phyloP scores from a whole-genome alignment of 129 eudicot genomes.

The Helichrysum umbraculigerum region DNA sequence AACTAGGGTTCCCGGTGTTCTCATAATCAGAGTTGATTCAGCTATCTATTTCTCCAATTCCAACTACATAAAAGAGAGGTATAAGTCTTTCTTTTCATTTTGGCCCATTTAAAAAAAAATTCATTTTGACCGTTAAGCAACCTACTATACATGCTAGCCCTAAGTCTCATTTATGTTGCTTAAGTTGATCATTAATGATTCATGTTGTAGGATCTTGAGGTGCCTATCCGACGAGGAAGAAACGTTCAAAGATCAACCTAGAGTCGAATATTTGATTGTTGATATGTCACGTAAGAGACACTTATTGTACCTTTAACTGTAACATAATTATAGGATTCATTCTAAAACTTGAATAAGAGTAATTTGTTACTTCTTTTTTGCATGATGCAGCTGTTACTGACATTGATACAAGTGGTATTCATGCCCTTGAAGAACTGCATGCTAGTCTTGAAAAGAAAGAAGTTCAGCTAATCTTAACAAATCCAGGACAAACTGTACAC shows the following conservation, averaged over 20 bases:
- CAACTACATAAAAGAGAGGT: conserved; percentile 74
- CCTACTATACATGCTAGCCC: not conserved
- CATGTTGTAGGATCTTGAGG: conserved; percentile 61
- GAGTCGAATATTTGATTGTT: conserved; percentile 52
- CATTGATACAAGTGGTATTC: conserved; percentile 91
- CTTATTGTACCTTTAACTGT: not conserved
- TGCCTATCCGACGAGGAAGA: conserved; percentile 80
- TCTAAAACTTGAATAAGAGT: not conserved
- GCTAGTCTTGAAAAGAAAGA: conserved; percentile 53
- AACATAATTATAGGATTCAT: not conserved
- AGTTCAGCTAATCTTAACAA: conserved; percentile 69
- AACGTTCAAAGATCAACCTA: conserved; percentile 38
- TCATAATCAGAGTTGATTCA: conserved; percentile 67
- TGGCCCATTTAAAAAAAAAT: not conserved
- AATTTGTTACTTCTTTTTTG: not conserved
- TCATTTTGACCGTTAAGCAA: not conserved
- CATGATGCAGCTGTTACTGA: conserved; percentile 84
- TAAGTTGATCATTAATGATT: not conserved
- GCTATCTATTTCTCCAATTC: conserved; percentile 77
- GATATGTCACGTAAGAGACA: conserved; percentile 85
- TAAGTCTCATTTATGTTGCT: not conserved
- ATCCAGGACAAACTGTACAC: conserved; percentile 70
- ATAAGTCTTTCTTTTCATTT: not conserved
- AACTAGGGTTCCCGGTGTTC: conserved; percentile 56
- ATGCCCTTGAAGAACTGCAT: conserved; percentile 69